Conservation (phyloP, 169 alveolate species). For the Babesia microti region DNA sequence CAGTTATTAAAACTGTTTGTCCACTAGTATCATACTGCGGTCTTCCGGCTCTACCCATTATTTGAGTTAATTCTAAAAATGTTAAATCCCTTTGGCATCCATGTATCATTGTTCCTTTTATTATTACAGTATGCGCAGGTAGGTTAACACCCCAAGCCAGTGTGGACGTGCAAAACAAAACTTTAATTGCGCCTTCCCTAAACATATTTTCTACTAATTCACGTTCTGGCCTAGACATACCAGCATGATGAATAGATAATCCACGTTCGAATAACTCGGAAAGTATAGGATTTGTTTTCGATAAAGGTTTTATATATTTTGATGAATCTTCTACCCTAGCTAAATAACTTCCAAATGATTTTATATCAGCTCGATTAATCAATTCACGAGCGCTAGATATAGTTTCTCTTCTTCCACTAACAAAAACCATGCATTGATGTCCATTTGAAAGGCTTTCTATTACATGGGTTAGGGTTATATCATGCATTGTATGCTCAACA, state of each 20-base stretch:
- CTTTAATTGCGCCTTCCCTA: slow-evolving; percentile 86
- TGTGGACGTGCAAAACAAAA: slow-evolving; percentile 96
- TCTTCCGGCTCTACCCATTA: slow-evolving; percentile 99
- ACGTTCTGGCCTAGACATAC: slow-evolving; percentile 91
- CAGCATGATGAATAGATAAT: slow-evolving; percentile 99
- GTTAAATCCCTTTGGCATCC: slow-evolving; percentile 92
- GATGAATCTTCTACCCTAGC: slow-evolving; percentile 12
- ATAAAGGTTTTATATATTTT: slow-evolving; percentile 11
- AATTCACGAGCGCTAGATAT: slow-evolving; percentile 80
- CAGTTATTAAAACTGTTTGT: slow-evolving; percentile 66
- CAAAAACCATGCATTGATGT: slow-evolving; percentile 59
- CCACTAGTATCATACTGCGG: slow-evolving; percentile 97
- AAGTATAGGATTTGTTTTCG: slow-evolving; percentile 2
- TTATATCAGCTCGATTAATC: slow-evolving; percentile 34
- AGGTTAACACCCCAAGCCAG: slow-evolving; percentile 99
- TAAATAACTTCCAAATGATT: slow-evolving; percentile 5
- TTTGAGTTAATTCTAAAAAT: slow-evolving; percentile 93
- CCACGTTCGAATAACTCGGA: slow-evolving; percentile 84
- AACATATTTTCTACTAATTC: slow-evolving; percentile 91
- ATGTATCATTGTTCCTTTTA: slow-evolving; percentile 98
- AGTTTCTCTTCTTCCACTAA: slow-evolving; percentile 82
- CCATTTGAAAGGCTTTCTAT: slow-evolving; percentile 44
- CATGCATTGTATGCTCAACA: slow-evolving; percentile 6
- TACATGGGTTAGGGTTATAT: slow-evolving; percentile 40
- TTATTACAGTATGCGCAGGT: slow-evolving; percentile 98